Evolutionary conservation across 768 basidiomycete species (phyloP).

Genomic region (Mycena amicta): DNA sequence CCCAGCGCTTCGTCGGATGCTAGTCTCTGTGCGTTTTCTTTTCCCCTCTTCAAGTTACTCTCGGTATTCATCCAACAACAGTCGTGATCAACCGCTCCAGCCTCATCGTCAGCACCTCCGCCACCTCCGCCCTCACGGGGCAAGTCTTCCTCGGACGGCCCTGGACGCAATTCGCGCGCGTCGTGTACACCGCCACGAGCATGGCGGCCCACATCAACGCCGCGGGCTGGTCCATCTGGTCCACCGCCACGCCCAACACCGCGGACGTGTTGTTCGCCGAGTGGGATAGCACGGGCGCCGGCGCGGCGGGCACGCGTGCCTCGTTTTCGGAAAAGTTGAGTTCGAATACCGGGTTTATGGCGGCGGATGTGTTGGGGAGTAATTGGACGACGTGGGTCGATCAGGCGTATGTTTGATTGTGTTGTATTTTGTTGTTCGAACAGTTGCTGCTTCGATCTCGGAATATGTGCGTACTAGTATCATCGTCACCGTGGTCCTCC

Average conservation of each 20-base stretch:
- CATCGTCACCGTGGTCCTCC: too few relatives aligned
- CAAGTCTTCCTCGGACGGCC: constrained; percentile 29
- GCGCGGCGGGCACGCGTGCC: constrained; percentile 28
- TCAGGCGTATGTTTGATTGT: constrained; percentile 24
- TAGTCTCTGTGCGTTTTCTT: constrained; percentile 20
- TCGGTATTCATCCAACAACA: neutral
- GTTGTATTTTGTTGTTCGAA: too few relatives aligned
- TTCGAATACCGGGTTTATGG: constrained; percentile 22
- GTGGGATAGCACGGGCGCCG: constrained; percentile 25
- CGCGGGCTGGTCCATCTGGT: constrained; percentile 32
- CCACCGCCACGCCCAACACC: constrained; percentile 29
- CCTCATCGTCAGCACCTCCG: constrained; percentile 22
- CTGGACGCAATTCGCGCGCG: constrained; percentile 30
- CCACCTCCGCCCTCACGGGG: constrained; percentile 21
- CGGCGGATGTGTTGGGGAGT: constrained; percentile 27
- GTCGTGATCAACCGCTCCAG: constrained; percentile 30
- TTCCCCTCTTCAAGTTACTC: too few relatives aligned
- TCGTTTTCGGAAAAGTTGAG: constrained; percentile 28
- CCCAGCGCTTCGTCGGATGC: constrained; percentile 17
- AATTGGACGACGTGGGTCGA: constrained; percentile 29
- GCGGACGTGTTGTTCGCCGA: constrained; percentile 30
- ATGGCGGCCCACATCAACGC: constrained; percentile 28
- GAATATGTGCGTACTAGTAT: too few relatives aligned
- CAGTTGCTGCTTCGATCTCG: too few relatives aligned
- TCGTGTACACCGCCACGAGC: constrained; percentile 26